Evolutionary conservation across 2,329 filamentous ascomycete genomes (phyloP).

Genomic region (Fusarium devonianum): DNA sequence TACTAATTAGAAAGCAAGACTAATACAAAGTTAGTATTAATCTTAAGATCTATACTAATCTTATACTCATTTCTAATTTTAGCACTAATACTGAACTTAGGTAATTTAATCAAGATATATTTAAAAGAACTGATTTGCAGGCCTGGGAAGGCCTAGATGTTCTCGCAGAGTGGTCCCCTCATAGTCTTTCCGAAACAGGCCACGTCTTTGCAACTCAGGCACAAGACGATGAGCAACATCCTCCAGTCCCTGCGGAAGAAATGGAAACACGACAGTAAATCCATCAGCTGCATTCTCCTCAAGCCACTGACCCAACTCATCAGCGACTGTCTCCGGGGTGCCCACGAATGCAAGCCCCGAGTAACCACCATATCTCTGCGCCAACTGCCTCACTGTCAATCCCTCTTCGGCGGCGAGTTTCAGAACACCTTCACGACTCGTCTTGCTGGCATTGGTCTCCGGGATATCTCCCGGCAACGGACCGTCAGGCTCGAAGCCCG

Average conservation of each 20-base stretch:
- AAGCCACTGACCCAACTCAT: conserved; percentile 58
- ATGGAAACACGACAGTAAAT: conserved; percentile 59
- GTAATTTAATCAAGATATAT: no score
- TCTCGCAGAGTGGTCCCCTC: conserved; percentile 60
- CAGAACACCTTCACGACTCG: conserved; percentile 52
- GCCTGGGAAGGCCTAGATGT: conserved; percentile 60
- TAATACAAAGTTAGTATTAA: no score
- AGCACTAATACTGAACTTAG: no score
- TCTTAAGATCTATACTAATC: no score
- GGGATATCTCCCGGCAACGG: conserved; percentile 58
- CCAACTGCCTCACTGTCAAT: conserved; percentile 59
- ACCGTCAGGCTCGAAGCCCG: conserved; percentile 56
- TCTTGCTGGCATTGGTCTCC: conserved; percentile 63
- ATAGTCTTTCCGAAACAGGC: conserved; percentile 60
- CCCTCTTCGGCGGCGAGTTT: conserved; percentile 54
- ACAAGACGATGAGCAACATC: conserved; percentile 56
- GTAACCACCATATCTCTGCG: conserved; percentile 58
- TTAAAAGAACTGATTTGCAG: conserved; percentile 50
- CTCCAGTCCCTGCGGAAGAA: conserved; percentile 58
- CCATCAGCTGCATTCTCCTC: conserved; percentile 57
- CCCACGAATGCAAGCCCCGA: conserved; percentile 60
- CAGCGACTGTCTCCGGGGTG: conserved; percentile 56
- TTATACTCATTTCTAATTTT: no score
- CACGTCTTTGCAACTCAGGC: conserved; percentile 59
- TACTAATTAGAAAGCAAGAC: no score